phyloP scores from a whole-genome alignment of 1,284 basidiomycete species.

The Coniferiporia sulphurascens region DNA sequence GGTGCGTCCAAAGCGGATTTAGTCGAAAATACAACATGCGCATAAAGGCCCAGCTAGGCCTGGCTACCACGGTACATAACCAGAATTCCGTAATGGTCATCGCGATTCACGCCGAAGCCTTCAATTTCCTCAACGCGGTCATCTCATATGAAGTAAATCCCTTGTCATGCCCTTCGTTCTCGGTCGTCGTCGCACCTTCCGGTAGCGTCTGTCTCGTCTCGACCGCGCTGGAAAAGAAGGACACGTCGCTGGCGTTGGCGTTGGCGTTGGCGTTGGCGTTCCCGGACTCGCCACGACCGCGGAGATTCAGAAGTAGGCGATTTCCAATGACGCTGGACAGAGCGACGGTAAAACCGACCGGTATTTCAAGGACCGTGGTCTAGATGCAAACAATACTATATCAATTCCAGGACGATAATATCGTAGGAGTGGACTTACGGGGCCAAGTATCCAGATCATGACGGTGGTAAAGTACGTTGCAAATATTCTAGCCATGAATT shows the following conservation, averaged over 20 bases:
- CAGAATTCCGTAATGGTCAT: not conserved
- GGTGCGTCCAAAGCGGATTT: too few relatives aligned
- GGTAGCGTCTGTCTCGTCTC: too few relatives aligned
- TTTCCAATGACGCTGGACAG: constrained; percentile 53
- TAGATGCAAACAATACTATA: constrained; percentile 8
- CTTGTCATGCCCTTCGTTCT: not conserved
- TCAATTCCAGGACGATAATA: not conserved
- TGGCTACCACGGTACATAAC: too few relatives aligned
- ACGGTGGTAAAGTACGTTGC: constrained; percentile 49
- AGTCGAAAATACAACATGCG: too few relatives aligned
- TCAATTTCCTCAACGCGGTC: not conserved
- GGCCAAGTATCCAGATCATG: constrained; percentile 44
- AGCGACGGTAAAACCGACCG: constrained; percentile 52
- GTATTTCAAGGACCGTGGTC: constrained; percentile 42
- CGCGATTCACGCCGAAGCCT: not conserved
- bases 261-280: not conserved
- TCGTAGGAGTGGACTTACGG: constrained; percentile 30
- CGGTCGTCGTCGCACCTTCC: not conserved
- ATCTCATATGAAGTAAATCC: constrained; percentile 6
- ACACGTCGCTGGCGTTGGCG: not conserved
- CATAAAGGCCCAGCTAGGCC: too few relatives aligned
- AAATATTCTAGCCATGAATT: constrained; percentile 38
- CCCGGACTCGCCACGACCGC: constrained; percentile 23
- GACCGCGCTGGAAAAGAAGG: too few relatives aligned
- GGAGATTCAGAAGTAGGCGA: constrained; percentile 51